Evolutionary conservation across 2,329 filamentous ascomycete genomes (phyloP), one percentile per base, ranked within the genome.

Genomic region (Chrysosporium keratinophilum): DNA sequence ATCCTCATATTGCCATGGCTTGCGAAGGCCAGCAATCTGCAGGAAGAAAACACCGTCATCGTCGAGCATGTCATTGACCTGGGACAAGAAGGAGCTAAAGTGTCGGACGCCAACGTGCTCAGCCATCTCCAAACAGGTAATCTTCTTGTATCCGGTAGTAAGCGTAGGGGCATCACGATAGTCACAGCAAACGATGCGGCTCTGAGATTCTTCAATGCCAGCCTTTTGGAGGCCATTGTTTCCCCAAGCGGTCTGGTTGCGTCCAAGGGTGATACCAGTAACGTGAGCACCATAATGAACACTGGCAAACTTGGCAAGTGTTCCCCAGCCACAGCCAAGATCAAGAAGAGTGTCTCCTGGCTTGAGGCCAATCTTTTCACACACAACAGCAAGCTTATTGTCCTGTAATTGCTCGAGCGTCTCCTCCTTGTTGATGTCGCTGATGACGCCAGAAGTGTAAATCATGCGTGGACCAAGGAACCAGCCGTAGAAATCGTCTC

Each of bases 391-490:
- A 64, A 97, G 77, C 76, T 98, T 97, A 81, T 97, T 97, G 73
- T 97, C 91, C 76, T 97, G 93, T 44, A 97, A 81, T 74, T 97
- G 79, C 74, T 98, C 93, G 23, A 98, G 84, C 34, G 83, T 81
- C 75, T 97, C 93, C 74, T 97, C 93, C 61, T 78, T 79, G 72
- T 84, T 83, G 70, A 87, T 81, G 71, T 97, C 89, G 57, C 86
- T 85, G 68, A 98, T 94, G 65, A 98, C 78, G 64, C 93, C 93
- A 49, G 88, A 94, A 50, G 93, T 98, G 77, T 97, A 97, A 73
- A 97, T 88, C 93, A 97, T 98, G 67, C 91, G 90, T 56, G 91
- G 91, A 58, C 93, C 93, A 59, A 97, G 81, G 80, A 97, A 97
- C 89, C 90, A 98, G 69, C 82, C 85, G 78, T 98, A 98, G 76